These are phyloP conservation scores for Jaltomata sinuosa DNA, from an alignment of 257 asterid species.

Conservation along the genomic window DNA sequence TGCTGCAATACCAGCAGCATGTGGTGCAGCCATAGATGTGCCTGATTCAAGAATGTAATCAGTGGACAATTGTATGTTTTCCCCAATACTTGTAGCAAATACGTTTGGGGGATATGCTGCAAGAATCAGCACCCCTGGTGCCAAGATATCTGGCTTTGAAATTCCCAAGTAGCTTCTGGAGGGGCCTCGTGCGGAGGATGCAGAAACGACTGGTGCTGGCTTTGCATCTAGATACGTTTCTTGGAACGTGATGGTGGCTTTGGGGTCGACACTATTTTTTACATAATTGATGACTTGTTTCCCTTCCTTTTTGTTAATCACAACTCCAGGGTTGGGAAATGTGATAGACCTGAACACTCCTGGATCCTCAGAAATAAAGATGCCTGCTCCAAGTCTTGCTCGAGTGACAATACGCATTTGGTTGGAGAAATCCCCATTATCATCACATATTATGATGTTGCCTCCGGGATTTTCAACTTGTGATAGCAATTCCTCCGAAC, in stretches of 20 bases:
- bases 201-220: neutral
- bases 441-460: neutral
- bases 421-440: neutral
- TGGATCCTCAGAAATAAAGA: constrained; percentile 3
- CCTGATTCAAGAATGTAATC: constrained; percentile 2
- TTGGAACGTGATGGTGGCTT: neutral
- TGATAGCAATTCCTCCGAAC: neutral
- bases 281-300: neutral
- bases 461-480: neutral
- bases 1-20: constrained; percentile 7
- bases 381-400: neutral
- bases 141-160: neutral
- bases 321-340: constrained; percentile 4
- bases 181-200: neutral
- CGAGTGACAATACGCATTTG: neutral
- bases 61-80: neutral
- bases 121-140: constrained; percentile 4
- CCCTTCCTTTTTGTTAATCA: neutral
- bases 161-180: constrained; percentile 1
- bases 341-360: neutral
- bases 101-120: neutral
- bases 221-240: neutral
- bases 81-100: neutral
- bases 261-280: neutral
- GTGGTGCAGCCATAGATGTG: constrained; percentile 4